These are phyloP conservation scores for Colletotrichum lindemuthianum DNA, from an alignment of 2,329 filamentous ascomycete species.

Conservation along the genomic window DNA sequence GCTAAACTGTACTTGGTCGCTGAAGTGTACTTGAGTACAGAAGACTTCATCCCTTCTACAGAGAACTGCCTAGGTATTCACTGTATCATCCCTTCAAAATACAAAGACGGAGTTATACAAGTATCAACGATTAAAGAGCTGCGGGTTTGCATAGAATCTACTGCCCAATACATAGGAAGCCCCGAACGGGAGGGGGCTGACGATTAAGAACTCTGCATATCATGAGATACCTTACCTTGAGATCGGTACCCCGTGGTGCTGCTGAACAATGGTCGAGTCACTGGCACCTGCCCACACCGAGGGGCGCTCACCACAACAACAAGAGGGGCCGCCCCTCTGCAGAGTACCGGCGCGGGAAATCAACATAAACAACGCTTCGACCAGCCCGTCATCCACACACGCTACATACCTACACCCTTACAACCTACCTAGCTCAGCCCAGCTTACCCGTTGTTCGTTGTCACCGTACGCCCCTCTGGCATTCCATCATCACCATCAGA, in stretches of 20 bases:
- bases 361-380: slow-evolving; percentile 48
- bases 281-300: slow-evolving; percentile 40
- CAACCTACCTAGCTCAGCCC: slow-evolving; percentile 29
- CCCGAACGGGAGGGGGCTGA: too few relatives aligned
- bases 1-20: slow-evolving; percentile 3
- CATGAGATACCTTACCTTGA: too few relatives aligned
- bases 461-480: slow-evolving; percentile 34
- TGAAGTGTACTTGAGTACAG: too few relatives aligned
- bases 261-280: not conserved
- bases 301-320: slow-evolving; percentile 19
- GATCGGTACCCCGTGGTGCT: too few relatives aligned
- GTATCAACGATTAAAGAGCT: too few relatives aligned
- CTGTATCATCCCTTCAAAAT: too few relatives aligned
- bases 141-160: too few relatives aligned
- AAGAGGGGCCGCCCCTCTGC: slow-evolving; percentile 26
- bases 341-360: slow-evolving; percentile 34
- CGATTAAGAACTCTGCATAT: too few relatives aligned
- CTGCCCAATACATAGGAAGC: too few relatives aligned
- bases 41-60: too few relatives aligned
- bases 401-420: slow-evolving; percentile 15
- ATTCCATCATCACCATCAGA: slow-evolving; percentile 14
- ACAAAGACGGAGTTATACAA: too few relatives aligned
- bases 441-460: slow-evolving; percentile 28
- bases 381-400: slow-evolving; percentile 30
- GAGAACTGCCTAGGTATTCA: too few relatives aligned